Evolutionary conservation across 2,329 filamentous ascomycete species (phyloP), one percentile per base, ranked within the genome.

Genomic region (Zopfia rhizophila): DNA sequence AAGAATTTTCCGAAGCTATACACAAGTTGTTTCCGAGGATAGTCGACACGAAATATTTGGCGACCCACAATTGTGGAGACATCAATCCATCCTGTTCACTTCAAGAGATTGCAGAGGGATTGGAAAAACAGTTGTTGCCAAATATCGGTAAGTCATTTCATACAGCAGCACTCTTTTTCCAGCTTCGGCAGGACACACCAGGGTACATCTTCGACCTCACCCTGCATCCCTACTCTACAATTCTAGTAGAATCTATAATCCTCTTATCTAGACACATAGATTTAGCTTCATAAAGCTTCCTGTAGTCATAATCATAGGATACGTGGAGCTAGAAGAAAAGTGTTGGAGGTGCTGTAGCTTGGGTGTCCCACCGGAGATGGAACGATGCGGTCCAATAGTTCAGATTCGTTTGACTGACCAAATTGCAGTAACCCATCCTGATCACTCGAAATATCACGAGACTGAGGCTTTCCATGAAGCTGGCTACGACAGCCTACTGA

Each of bases 1-100:
- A 76, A 3, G 78, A 79, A 16, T 89, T 88, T 56, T 71, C 76
- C 27, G 48, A 65, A 5, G 62, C 69, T 2, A 74, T 86, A 2
- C 78, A 84, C 52, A 56, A 73, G 8, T 58, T 82, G 3, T 86
- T 85, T 54, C 84, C 84, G 0, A 57, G 76, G 4, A 72, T 87
- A 12, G 72, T 86, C 13, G 84, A 87, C 53, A 86, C 84, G 0
- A 87, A 87, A 58, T 86, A 84, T 55, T 74, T 87, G 57, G 82
- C 81, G 4, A 85, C 83, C 1, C 75, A 82, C 55, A 76, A 80
- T 30, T 81, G 76, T 48, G 78, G 75, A 52, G 68, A 81, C 65
- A 65, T 81, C 45, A 82, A 78, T 43, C 76, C 78, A 1, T 72
- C 73, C 8, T 74, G 73, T 1, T 75, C 75, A 2, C 65, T 82